These are phyloP conservation scores for Eucalyptus curtisii DNA, from an alignment of 345 rosid species.

Conservation along the genomic window DNA sequence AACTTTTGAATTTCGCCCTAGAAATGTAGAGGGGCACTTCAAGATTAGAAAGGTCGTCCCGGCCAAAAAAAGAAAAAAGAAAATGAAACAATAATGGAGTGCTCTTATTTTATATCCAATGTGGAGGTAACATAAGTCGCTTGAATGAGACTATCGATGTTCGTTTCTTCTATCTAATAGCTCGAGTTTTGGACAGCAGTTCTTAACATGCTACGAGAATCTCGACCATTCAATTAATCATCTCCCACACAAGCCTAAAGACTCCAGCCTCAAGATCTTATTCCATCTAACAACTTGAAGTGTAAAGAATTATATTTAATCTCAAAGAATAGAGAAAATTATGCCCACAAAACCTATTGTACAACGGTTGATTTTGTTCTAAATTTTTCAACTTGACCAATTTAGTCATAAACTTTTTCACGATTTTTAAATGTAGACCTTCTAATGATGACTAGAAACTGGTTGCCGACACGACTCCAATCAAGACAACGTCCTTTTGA, in stretches of 20 bases:
- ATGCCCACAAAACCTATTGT: background rate
- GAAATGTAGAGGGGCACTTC: background rate
- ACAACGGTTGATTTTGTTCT: background rate
- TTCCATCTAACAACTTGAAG: background rate
- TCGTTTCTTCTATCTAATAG: background rate
- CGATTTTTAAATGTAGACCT: background rate
- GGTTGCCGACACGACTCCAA: accelerated
- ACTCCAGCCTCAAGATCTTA: background rate
- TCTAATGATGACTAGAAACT: background rate
- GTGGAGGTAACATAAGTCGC: background rate
- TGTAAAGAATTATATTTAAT: background rate
- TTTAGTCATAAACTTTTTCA: background rate
- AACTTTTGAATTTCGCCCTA: background rate
- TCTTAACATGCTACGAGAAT: background rate
- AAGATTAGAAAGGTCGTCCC: background rate
- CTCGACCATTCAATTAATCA: background rate
- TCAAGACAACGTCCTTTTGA: background rate
- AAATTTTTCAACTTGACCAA: accelerated
- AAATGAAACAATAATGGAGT: background rate
- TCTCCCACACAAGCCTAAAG: background rate
- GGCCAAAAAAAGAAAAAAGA: background rate
- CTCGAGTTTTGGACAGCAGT: background rate
- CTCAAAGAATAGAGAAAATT: background rate
- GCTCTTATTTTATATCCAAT: background rate
- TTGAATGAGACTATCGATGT: background rate